Percentiles rank a stretch among this genome's conserved stretches.
Conservation (phyloP, 2,329 filamentous ascomycete species). For the Fusarium sp. region DNA sequence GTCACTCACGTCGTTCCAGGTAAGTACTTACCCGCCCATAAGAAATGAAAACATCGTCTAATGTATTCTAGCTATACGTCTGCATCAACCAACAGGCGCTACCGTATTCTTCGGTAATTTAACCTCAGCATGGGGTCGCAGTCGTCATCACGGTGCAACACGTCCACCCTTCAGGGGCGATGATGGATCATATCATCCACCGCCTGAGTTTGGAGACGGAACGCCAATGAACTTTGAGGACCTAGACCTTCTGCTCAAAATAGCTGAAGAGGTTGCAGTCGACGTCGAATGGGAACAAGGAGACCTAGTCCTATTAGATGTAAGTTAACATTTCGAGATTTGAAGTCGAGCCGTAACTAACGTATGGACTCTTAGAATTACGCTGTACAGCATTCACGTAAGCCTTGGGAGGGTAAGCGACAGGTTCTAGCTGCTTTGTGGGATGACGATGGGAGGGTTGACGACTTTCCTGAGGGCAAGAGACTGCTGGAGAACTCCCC, state of each 20-base stretch:
- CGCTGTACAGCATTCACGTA: not conserved
- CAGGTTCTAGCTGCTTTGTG: not conserved
- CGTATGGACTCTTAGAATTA: not conserved
- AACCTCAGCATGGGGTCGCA: slow-evolving; percentile 55
- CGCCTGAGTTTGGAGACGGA: not conserved
- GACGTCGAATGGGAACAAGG: not conserved
- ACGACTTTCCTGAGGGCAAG: not conserved
- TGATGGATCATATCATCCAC: not conserved
- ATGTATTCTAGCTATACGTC: not conserved
- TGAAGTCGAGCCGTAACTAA: no score
- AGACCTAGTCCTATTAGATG: not conserved
- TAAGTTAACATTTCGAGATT: not conserved
- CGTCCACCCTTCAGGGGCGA: slow-evolving; percentile 44
- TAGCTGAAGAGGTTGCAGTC: not conserved
- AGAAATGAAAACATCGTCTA: not conserved
- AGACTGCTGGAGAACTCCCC: not conserved
- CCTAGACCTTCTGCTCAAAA: not conserved
- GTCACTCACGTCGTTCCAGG: not conserved
- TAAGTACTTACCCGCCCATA: not conserved
- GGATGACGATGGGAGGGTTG: not conserved
- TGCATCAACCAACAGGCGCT: slow-evolving; percentile 47
- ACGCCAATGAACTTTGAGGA: not conserved
- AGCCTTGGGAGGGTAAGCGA: not conserved
- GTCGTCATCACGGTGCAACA: slow-evolving; percentile 53
- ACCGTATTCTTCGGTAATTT: slow-evolving; percentile 54